Percentiles rank a stretch among this genome's conserved stretches.
phyloP scores from a whole-genome alignment of 805 yeast genomes.

The Candida dajiaensis region DNA sequence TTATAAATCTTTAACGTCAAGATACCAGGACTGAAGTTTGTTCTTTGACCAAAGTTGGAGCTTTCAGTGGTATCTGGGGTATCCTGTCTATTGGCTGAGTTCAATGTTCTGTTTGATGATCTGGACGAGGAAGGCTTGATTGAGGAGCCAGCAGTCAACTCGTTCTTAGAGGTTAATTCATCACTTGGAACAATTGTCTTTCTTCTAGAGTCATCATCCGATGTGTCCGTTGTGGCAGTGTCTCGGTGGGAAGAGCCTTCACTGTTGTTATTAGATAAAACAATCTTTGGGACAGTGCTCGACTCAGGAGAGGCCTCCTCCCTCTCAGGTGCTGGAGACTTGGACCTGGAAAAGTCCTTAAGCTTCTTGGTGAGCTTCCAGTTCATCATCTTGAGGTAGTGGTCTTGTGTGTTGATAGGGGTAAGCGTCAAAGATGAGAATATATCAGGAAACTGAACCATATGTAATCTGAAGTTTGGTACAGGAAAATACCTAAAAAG shows the following conservation, averaged over 20 bases:
- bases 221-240: background rate
- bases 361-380: constrained; percentile 42
- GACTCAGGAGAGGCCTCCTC: constrained; percentile 4
- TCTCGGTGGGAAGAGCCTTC: background rate
- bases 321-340: constrained; percentile 13
- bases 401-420: background rate
- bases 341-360: constrained; percentile 22
- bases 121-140: background rate
- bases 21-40: constrained; percentile 53
- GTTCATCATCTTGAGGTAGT: constrained; percentile 18
- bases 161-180: background rate
- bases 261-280: background rate
- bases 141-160: background rate
- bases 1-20: constrained; percentile 73
- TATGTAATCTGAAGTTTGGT: too few relatives aligned
- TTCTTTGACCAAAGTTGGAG: constrained; percentile 7
- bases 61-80: background rate
- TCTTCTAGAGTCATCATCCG: constrained; percentile 3
- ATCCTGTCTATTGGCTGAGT: background rate
- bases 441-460: background rate
- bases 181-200: constrained; percentile 6
- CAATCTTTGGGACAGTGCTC: background rate
- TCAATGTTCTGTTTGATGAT: constrained; percentile 1
- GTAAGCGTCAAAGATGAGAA: background rate
- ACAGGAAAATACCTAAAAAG: too few relatives aligned